Percentiles rank a stretch among this genome's conserved stretches.
Conservation (phyloP, 2,329 filamentous ascomycete species). For the Botrytis paeoniae region DNA sequence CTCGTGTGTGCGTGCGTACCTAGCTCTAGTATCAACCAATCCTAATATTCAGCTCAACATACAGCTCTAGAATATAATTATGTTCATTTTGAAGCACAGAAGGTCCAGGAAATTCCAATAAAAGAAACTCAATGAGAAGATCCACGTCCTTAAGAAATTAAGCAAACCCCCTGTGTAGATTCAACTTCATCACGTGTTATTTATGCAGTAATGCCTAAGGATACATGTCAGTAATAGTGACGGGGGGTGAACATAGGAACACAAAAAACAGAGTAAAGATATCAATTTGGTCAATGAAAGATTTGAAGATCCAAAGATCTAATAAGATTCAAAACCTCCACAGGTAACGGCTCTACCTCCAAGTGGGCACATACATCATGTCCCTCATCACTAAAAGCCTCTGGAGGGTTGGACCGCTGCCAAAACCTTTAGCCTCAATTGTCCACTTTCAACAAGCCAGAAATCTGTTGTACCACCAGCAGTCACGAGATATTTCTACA, state of each 20-base stretch:
- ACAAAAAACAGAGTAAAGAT: background rate
- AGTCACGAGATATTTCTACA: slow-evolving; percentile 1
- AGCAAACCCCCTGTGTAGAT: background rate
- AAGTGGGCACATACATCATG: background rate
- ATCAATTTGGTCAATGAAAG: background rate
- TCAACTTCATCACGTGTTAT: background rate
- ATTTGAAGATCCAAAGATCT: background rate
- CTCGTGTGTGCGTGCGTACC: background rate
- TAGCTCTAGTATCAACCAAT: background rate
- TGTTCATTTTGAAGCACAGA: background rate
- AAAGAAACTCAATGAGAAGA: background rate
- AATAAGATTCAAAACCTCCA: background rate
- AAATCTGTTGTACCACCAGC: background rate
- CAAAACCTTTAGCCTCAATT: background rate
- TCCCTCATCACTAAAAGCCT: background rate
- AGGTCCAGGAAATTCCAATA: background rate
- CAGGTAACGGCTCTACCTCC: background rate
- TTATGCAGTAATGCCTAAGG: background rate
- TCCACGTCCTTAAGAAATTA: background rate
- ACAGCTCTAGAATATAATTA: background rate
- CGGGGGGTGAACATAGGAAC: background rate
- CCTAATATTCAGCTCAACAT: background rate
- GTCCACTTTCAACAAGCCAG: background rate
- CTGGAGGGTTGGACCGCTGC: background rate
- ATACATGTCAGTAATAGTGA: background rate